Conservation (phyloP, 73 alveolate genomes). For the Diophrys appendiculata region DNA sequence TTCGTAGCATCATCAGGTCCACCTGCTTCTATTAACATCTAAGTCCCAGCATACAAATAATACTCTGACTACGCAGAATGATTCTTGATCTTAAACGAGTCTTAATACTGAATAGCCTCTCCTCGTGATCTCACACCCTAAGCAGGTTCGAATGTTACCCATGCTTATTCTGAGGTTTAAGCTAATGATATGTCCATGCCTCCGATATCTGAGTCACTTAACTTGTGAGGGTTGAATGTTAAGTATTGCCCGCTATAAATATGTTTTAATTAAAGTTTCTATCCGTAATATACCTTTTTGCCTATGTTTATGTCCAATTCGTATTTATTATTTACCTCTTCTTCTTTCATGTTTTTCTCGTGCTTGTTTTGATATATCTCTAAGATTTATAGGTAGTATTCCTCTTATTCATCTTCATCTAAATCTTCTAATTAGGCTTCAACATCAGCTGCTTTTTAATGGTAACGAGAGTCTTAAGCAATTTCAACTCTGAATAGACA, state of each 20-base stretch:
- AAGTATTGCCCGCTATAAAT: slow-evolving; percentile 32
- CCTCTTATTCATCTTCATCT: slow-evolving; percentile 20
- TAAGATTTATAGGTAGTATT: too few relatives aligned
- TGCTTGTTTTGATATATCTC: too few relatives aligned
- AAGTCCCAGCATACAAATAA: too few relatives aligned
- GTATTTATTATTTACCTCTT: slow-evolving; percentile 22
- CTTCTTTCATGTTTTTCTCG: too few relatives aligned
- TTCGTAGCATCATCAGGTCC: not conserved
- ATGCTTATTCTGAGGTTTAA: slow-evolving; percentile 9
- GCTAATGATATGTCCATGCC: slow-evolving; percentile 29
- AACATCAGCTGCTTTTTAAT: not conserved
- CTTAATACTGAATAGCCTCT: slow-evolving; percentile 35
- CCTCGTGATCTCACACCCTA: slow-evolving; percentile 32
- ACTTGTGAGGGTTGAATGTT: slow-evolving; percentile 33
- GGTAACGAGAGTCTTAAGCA: slow-evolving; percentile 31
- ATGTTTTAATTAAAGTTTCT: slow-evolving; percentile 46
- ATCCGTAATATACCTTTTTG: slow-evolving; percentile 39
- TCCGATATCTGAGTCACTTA: too few relatives aligned
- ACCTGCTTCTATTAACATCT: slow-evolving; percentile 1
- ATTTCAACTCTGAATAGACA: slow-evolving; percentile 45
- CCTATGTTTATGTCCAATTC: slow-evolving; percentile 50
- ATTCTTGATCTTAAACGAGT: slow-evolving; percentile 39
- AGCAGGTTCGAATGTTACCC: slow-evolving; percentile 29
- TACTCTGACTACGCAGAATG: too few relatives aligned
- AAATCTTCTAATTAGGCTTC: slow-evolving; percentile 14